Base-by-base conservation (phyloP, 2,329 filamentous ascomycete species). In the Aspergillus ibericus region DNA sequence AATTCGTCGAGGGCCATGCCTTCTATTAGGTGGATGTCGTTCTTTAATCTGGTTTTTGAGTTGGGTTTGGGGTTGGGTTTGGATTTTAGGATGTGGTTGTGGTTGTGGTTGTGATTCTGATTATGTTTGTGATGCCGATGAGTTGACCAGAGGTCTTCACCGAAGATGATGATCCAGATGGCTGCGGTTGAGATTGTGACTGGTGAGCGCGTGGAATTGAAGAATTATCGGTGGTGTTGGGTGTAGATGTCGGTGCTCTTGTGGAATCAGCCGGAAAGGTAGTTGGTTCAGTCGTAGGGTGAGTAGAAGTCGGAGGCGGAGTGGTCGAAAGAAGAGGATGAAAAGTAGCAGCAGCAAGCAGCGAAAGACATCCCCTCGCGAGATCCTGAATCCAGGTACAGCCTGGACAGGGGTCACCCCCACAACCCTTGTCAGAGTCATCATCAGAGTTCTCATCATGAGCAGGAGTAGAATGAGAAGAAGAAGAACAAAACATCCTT, bases 151-250 rank as follows among this genome's bases (percentile, higher is more conserved):
- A 68, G 18, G 12, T 66, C 62, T 50, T 68, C 65, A 1, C 66
- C 66, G 58, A 66, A 67, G 18, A 68, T 54, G n/a, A 67, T 44
- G 15, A 58, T 49, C 63, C 63, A 65, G 9, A 65, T 48, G 1
- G 58, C 55, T 13, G 62, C 63, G 1, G 53, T 58, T 1, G 61
- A 32, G 15, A 40, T 10, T 10, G 1, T 13, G n/a, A 10, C 22
- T 25, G 5, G 22, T 3, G 22, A 5, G 5, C 5, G 22, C 3
- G 22, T 25, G 22, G 22, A 5, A 5, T 25, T 25, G 22, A 5
- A 25, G 22, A 25, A 3, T 25, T 25, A n/a, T 25, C 3, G 22
- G 22, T 25, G 3, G 22, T 25, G 22, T 3, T 25, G 22, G 22
- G 22, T n/a, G n/a, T n/a, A n/a, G n/a, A n/a, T n/a, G n/a, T n/a